Evolutionary conservation across 2,329 filamentous ascomycete species (phyloP), one percentile per base, ranked within the genome.

Genomic region (Talaromyces marneffei): DNA sequence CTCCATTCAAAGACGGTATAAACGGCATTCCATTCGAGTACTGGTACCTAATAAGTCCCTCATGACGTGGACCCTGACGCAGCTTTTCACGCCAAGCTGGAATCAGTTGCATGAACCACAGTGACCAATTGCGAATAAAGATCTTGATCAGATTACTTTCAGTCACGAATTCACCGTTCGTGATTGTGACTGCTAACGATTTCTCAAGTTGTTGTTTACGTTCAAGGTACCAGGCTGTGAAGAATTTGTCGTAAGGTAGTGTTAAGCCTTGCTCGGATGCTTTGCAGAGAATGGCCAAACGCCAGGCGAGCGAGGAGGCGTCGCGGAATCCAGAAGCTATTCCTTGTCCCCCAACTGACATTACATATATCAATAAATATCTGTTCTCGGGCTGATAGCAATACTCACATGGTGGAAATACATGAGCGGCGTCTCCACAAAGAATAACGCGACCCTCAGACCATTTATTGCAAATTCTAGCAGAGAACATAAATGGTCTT

Each of bases 351-450:
- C 74, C 76, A 61, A 78, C 72, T 74, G 40, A 14, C 1, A 7
- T 31, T 7, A 9, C 6, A 6, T 2, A 2, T n/a, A 1, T 50
- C 18, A 50, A 9, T 18, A 31, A 4, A 29, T 8, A 29, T 2
- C n/a, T 9, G n/a, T n/a, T 4, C 10, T 50, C 4, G 5, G 3
- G 12, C 3, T 29, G 25, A 20, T 27, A 9, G 18, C 5, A 7
- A 23, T 23, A 67, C 69, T 60, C 66, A 75, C 73, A 82, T 2
- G 80, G 80, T 4, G 80, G 81, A 61, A 82, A 82, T 4, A 82
- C 81, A 66, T 83, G 80, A 2, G 80, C 80, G 5, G 80, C 74
- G 63, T 83, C 80, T 16, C 81, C 80, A 44, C 75, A 77, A 0
- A 83, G 68, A 27, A 81, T 71, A 0, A 75, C 76, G 4, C 75